phyloP scores from a whole-genome alignment of 2,329 filamentous ascomycete species.

The Aspergillus alliaceus region DNA sequence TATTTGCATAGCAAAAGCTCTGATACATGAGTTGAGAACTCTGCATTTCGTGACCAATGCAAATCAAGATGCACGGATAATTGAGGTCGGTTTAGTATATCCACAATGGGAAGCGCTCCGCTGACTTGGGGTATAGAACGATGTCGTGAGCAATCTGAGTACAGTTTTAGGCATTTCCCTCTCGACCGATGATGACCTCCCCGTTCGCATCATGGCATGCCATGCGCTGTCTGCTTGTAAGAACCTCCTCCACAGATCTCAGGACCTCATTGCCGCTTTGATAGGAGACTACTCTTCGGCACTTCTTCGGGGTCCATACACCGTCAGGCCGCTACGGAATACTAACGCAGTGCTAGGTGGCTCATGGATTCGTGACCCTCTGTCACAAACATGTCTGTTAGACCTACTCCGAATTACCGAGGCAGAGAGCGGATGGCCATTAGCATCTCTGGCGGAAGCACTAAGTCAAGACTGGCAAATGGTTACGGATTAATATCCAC shows the following conservation, averaged over 20 bases:
- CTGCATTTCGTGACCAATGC: conserved; percentile 4
- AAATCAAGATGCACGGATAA: conserved; percentile 15
- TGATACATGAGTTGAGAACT: conserved; percentile 27
- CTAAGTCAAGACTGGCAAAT: conserved; percentile 19
- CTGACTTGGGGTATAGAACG: conserved; percentile 17
- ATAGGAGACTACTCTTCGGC: neutral
- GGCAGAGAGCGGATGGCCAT: conserved; percentile 24
- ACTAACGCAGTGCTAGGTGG: conserved; percentile 18
- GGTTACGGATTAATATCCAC: neutral
- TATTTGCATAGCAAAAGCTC: conserved; percentile 33
- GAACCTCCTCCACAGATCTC: conserved; percentile 2
- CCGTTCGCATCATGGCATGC: conserved; percentile 33
- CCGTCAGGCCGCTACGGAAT: neutral
- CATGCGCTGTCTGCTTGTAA: conserved; percentile 35
- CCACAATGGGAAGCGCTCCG: conserved; percentile 8
- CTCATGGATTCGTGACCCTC: conserved; percentile 31
- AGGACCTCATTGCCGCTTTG: neutral
- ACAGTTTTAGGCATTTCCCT: conserved; percentile 35
- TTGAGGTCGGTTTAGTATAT: conserved; percentile 23
- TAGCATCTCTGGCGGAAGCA: conserved; percentile 20
- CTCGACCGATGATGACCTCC: conserved; percentile 34
- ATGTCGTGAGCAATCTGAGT: conserved; percentile 27
- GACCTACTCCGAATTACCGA: conserved; percentile 24
- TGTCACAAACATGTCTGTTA: conserved; percentile 23
- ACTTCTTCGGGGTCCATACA: neutral